Percentiles rank a stretch among this genome's conserved stretches.
Evolutionary conservation across 768 basidiomycete genomes (phyloP).

Genomic region (Punctularia strigosozonata): DNA sequence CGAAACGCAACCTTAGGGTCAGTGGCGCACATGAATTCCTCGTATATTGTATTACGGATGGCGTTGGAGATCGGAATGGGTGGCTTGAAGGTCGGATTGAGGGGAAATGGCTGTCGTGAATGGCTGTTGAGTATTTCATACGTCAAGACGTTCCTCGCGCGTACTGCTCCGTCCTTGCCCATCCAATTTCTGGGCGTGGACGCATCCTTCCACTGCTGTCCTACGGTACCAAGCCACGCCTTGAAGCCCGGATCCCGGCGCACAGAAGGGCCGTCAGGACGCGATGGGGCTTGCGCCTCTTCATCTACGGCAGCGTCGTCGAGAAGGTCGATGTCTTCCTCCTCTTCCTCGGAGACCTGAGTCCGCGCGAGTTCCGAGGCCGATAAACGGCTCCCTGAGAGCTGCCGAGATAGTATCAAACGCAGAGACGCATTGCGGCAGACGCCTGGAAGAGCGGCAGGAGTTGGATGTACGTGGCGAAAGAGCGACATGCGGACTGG

Average conservation of each 20-base stretch:
- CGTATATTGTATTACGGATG: conserved; percentile 45
- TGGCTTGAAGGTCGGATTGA: conserved; percentile 77
- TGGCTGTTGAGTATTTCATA: conserved; percentile 6
- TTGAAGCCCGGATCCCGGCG: conserved; percentile 2
- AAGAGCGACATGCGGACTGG: neutral
- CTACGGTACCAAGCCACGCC: conserved; percentile 30
- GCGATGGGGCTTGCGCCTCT: conserved; percentile 10
- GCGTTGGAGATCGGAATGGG: conserved; percentile 63
- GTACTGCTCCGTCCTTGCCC: conserved; percentile 36
- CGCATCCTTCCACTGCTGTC: conserved; percentile 29
- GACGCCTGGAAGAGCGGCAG: neutral
- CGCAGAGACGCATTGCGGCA: neutral
- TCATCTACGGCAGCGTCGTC: conserved; percentile 7
- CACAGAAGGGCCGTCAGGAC: conserved; percentile 12
- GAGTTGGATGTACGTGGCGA: neutral
- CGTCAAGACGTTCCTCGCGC: conserved; percentile 1
- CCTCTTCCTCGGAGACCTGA: conserved; percentile 4
- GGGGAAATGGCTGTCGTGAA: conserved; percentile 63
- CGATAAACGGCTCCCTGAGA: no score
- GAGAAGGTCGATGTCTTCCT: conserved; percentile 8
- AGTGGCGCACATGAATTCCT: conserved; percentile 48
- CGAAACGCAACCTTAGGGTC: no score
- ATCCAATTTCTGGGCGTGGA: conserved; percentile 50
- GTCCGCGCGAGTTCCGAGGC: no score
- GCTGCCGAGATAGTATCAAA: neutral